Base-by-base conservation (phyloP, 2,329 filamentous ascomycete genomes). In the Pseudogymnoascus verrucosus region DNA sequence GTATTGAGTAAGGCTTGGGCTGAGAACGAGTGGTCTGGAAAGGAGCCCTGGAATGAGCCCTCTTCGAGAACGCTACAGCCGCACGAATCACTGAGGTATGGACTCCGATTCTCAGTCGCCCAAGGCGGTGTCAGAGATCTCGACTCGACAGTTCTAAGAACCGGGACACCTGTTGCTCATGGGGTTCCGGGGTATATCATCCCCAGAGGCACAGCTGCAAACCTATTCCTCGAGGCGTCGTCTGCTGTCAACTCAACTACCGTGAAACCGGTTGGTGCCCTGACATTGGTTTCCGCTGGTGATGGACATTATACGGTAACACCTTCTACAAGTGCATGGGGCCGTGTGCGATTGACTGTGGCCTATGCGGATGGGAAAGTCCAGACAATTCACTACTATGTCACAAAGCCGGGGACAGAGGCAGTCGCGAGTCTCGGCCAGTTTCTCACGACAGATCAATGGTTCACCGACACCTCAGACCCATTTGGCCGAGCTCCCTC, bases 341-440 rank as follows among this genome's bases (percentile, higher is more conserved):
- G 83, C 3, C 76, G 83, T 26, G 76, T 74, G 2, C 76, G 78
- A 16, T 68, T 85, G 1, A 78, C 76, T 0, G 74, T 86, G 31
- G 69, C 67, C 0, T 86, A 84, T 67, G 69, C 72, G 0, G 77
- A 83, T 57, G 78, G 75, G 1, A 78, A 75, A 62, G 72, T 71
- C 0, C 83, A 86, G 69, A 80, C 79, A 0, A 73, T 86, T 0
- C 84, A 86, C 60, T 86, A 86, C 72, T 81, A 76, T 64, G 72
- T 86, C 61, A 82, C 79, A 0, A 82, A 83, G 60, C 65, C 78
- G 0, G 77, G 74, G 0, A 73, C 78, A 0, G 73, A 80, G 1
- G 72, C 77, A 0, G 68, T 85, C 3, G 69, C 72, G 1, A 76
- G 81, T 26, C 73, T 85, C 0, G 83, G 82, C 0, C 69, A 70